Evolutionary conservation across 305 asterid genomes (phyloP), one percentile per base, ranked within the genome.

Genomic region (Ajuga reptans): DNA sequence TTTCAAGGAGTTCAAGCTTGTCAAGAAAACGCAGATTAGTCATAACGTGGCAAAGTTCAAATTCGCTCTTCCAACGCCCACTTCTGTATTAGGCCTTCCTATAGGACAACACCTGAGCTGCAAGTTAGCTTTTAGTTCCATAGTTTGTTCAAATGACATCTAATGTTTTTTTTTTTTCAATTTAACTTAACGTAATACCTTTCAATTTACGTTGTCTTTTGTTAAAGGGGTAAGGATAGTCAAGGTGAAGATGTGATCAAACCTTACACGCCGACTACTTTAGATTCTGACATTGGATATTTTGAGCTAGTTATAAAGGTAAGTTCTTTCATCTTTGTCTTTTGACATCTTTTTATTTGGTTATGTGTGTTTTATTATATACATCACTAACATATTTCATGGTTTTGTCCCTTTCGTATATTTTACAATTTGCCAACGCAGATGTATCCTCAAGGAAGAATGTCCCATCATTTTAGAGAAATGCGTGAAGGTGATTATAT

Each of bases 361-460:
- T 54, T 33, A 4, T 61, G 43, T 27, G 24, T 64, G 43, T 2
- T 21, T 21, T 21, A 21, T 21, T 31, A 45, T 53, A 6, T 34
- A 6, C 36, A 33, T 18, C 15, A 4, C 0, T 46, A 3, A 12
- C 3, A 33, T 0, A 21, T 65, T n/a, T 42, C 42, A 6, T 0
- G 29, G 18, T 16, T 27, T 46, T 68, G 6, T 24, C 51, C 10
- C n/a, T 11, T 21, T 57, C 64, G 43, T 33, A 43, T 58, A 29
- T 24, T 67, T 42, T 46, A 18, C 37, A 52, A 52, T 12, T 71
- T 18, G 2, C 45, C 55, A n/a, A 46, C 42, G 15, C 72, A 92
- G 98, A 92, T 92, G 98, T 92, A 92, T 81, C 98, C 96, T 17
- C 92, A 90, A 90, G 98, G 98, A 84, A 79, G 98, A 84, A 92